Base-by-base conservation (phyloP, 148 eudicot species). In the Rhododendron ferrugineum region DNA sequence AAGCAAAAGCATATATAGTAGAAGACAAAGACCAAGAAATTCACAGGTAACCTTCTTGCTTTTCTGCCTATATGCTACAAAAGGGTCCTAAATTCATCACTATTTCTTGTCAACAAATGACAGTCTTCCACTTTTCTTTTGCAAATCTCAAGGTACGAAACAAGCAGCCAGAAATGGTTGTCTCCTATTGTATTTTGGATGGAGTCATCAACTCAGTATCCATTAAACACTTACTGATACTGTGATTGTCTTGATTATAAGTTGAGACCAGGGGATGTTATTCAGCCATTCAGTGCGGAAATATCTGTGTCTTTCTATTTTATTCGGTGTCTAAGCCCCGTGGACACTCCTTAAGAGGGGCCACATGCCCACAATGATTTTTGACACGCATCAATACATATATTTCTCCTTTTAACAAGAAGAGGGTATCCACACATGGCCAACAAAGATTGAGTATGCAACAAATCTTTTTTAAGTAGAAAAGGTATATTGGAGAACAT, bases 1-100 rank as follows among this genome's bases (percentile, higher is more conserved):
- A 78, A 20, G 64, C 84, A 79, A 52, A 44, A 80, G 72, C 62
- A 88, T 68, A 82, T 40, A 20, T 49, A 46, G 28, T 56, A 83
- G 34, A 66, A 42, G 30, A 49, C 20, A 40, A 78, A 86, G 13
- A 49, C 60, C 26, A 6, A 58, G 74, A 74, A 30, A 22, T 72
- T 28, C 44, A 64, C 34, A n/a, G 36, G 37, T 47, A 47, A 49
- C 32, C 84, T 52, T 75, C 84, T 52, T 54, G 14, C 30, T 84
- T 75, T 74, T 66, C 26, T 52, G 42, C 34, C 18, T 75, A 56
- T 2, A 34, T 77, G 54, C 32, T 2, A 56, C 30, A 28, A 62
- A 40, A 60, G 16, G 68, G 18, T n/a, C 32, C 26, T 2, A 20
- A 60, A 15, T 62, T 34, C 70, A 9, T 34, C 83, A 79, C 14